Conservation (phyloP, 176 grass and related monocot species). For the Triticum dicoccoides region DNA sequence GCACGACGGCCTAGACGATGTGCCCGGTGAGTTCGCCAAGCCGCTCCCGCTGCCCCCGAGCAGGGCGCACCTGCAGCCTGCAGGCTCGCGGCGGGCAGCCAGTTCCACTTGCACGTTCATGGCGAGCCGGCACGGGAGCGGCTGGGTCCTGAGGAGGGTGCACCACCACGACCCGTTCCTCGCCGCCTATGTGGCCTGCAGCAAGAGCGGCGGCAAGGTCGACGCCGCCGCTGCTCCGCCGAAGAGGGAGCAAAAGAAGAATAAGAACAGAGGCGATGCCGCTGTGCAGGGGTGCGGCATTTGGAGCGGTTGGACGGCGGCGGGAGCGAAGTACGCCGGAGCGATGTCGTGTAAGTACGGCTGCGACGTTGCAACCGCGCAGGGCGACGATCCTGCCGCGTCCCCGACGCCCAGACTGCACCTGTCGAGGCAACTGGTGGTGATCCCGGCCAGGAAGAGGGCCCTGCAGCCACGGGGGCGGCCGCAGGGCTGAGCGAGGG, state of each 20-base stretch:
- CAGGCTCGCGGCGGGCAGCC: not conserved
- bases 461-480: not conserved
- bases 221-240: not conserved
- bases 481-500: not conserved
- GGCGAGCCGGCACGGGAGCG: not conserved
- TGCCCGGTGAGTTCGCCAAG: not conserved
- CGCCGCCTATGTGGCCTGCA: constrained; percentile 42
- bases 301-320: constrained; percentile 28
- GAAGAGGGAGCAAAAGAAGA: not conserved
- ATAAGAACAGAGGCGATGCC: not conserved
- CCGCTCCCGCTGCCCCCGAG: constrained; percentile 30
- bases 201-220: not conserved
- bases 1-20: not conserved
- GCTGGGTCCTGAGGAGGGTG: constrained; percentile 6
- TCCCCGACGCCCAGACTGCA: constrained; percentile 6
- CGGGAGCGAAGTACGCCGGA: constrained; percentile 19
- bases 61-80: not conserved
- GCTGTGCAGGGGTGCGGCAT: constrained; percentile 5
- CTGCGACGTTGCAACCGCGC: not conserved
- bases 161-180: constrained; percentile 38
- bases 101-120: not conserved
- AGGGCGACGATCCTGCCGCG: not conserved
- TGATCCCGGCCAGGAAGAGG: constrained; percentile 33
- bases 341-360: constrained; percentile 32
- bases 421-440: constrained; percentile 30